phyloP scores from a whole-genome alignment of 805 yeast species.

The Pichia rugopelliculosa region DNA sequence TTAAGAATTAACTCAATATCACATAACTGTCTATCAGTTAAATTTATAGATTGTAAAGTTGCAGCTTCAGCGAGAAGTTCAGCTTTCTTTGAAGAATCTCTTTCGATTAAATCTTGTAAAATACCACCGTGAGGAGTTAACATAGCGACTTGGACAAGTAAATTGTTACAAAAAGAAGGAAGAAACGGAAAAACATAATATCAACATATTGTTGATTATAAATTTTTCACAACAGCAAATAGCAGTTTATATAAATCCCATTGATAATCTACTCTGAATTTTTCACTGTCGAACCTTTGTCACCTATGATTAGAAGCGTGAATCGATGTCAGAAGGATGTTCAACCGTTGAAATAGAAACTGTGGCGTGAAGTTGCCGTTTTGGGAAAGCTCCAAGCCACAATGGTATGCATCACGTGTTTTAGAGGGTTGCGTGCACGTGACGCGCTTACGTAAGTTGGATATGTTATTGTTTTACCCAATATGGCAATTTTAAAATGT shows the following conservation, averaged over 20 bases:
- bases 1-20: slow-evolving; percentile 85
- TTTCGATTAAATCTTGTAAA: slow-evolving; percentile 73
- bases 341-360: no score
- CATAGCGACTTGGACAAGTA: slow-evolving; percentile 30
- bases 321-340: no score
- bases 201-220: no score
- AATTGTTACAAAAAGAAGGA: not conserved
- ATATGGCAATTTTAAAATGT: not conserved
- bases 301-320: no score
- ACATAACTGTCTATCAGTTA: slow-evolving; percentile 86
- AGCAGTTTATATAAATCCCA: not conserved
- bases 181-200: not conserved
- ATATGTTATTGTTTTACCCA: not conserved
- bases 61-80: slow-evolving; percentile 54
- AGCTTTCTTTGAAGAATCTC: slow-evolving; percentile 61
- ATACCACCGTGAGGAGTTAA: slow-evolving; percentile 89
- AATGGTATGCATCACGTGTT: no score
- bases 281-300: no score
- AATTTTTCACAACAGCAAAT: not conserved
- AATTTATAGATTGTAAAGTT: slow-evolving; percentile 37
- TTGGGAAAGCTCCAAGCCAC: not conserved
- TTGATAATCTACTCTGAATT: no score
- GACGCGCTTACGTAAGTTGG: not conserved
- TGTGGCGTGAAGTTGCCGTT: not conserved
- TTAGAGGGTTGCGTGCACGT: not conserved